Percentiles rank a stretch among this genome's conserved stretches.
Evolutionary conservation across 2,329 filamentous ascomycete species (phyloP).

Genomic region (Periconia digitata): DNA sequence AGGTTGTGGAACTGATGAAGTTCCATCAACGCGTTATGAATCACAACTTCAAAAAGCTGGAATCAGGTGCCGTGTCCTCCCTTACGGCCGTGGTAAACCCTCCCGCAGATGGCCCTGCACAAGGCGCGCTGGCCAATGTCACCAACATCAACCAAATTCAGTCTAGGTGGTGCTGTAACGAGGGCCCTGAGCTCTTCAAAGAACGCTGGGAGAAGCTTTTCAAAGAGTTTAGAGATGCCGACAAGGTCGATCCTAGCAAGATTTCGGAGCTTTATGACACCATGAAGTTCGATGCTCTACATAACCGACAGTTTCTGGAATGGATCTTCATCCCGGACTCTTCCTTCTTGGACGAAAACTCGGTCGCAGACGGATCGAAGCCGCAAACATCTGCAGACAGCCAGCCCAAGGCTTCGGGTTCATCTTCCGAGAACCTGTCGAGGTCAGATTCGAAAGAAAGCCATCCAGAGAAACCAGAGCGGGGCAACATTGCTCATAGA

Average conservation of each 20-base stretch:
- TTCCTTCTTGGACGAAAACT: conserved; percentile 69
- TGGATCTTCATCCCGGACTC: conserved; percentile 93
- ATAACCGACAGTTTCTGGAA: conserved; percentile 94
- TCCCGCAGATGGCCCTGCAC: conserved; percentile 37
- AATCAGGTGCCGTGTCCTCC: conserved; percentile 65
- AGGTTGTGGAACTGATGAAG: conserved; percentile 95
- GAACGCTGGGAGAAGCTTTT: conserved; percentile 99
- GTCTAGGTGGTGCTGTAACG: conserved; percentile 91
- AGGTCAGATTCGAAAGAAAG: conserved; percentile 37
- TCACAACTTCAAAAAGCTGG: conserved; percentile 83
- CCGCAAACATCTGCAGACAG: conserved; percentile 34
- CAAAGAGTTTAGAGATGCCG: conserved; percentile 90
- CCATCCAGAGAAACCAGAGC: conserved; percentile 43
- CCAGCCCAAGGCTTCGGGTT: conserved; percentile 24
- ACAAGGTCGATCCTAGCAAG: conserved; percentile 98
- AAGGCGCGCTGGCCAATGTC: conserved; percentile 43
- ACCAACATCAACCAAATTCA: conserved; percentile 62
- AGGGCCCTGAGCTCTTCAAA: conserved; percentile 91
- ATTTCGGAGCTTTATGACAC: conserved; percentile 98
- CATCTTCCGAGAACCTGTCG: conserved; percentile 31
- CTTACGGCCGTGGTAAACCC: conserved; percentile 49
- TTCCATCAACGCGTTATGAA: conserved; percentile 96
- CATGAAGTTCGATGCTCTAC: conserved; percentile 98
- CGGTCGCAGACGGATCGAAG: conserved; percentile 34
- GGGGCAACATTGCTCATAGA: conserved; percentile 46